phyloP scores from a whole-genome alignment of 2,329 filamentous ascomycete species.

The Endoconidiophora polonica region DNA sequence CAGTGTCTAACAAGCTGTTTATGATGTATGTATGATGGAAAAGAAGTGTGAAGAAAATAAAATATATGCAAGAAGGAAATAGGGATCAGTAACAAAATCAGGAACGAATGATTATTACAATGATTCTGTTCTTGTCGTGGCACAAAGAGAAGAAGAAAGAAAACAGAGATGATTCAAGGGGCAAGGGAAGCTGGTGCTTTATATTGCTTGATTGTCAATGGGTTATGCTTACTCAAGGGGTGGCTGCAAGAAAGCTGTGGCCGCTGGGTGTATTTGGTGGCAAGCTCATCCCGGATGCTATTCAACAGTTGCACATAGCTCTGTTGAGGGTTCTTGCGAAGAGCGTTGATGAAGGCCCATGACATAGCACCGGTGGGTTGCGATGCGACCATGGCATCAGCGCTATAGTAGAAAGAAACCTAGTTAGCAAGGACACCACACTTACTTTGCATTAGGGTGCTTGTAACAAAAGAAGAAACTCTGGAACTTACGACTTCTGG shows the following conservation, averaged over 20 bases:
- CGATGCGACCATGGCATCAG: constrained; percentile 79
- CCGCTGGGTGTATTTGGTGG: constrained; percentile 80
- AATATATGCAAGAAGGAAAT: not conserved
- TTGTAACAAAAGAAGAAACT: constrained; percentile 14
- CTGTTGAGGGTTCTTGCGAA: constrained; percentile 95
- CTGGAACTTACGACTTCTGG: constrained; percentile 65
- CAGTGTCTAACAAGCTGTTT: not conserved
- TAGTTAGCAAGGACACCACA: not conserved
- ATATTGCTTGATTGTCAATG: constrained; percentile 10
- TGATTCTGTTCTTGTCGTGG: too few species aligned
- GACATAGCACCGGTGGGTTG: constrained; percentile 97
- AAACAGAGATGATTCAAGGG: not conserved
- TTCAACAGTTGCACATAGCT: constrained; percentile 95
- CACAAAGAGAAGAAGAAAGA: not conserved
- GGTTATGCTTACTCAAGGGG: constrained; percentile 58
- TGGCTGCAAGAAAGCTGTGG: constrained; percentile 95
- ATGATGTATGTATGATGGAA: not conserved
- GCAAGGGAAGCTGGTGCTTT: constrained; percentile 8
- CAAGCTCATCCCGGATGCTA: constrained; percentile 83
- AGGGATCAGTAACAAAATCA: not conserved
- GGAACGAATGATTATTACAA: too few species aligned
- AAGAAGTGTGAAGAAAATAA: not conserved
- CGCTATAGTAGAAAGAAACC: constrained; percentile 34
- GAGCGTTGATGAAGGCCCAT: constrained; percentile 82
- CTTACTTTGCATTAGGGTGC: not conserved